Percentiles rank a stretch among this genome's conserved stretches.
These are phyloP conservation scores for Trametes meyenii DNA, from an alignment of 768 basidiomycete genomes.

Conservation along the genomic window DNA sequence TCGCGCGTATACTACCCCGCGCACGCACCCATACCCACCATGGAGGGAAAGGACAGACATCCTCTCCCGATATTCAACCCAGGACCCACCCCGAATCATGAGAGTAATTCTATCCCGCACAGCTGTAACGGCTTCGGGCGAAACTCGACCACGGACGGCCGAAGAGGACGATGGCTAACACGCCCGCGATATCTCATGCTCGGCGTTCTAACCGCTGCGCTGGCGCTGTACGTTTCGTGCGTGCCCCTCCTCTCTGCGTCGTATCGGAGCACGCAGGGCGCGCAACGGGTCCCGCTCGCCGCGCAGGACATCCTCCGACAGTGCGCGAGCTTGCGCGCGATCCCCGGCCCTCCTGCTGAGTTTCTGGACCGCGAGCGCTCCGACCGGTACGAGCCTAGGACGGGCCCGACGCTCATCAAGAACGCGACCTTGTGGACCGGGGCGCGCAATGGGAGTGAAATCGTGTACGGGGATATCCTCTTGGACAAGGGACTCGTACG, in stretches of 20 bases:
- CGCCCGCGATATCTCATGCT: not conserved
- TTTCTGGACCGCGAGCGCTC: conserved; percentile 43
- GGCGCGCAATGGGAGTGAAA: conserved; percentile 54
- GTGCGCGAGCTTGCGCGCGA: conserved; percentile 35
- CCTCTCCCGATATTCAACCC: not conserved
- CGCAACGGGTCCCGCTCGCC: conserved; percentile 27
- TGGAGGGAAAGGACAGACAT: not conserved
- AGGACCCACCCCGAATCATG: not conserved
- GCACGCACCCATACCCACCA: not conserved
- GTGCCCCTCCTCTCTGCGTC: not conserved
- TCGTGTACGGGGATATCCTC: conserved; percentile 62
- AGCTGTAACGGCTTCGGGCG: not conserved
- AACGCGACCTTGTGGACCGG: conserved; percentile 75
- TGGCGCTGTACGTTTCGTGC: not conserved
- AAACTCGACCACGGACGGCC: not conserved
- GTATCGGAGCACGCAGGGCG: not conserved
- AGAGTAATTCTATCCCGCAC: no score
- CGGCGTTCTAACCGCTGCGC: not conserved
- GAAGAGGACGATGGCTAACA: not conserved
- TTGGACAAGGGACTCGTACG: conserved; percentile 69
- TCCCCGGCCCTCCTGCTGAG: conserved; percentile 35
- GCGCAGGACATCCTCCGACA: conserved; percentile 33
- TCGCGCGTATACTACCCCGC: not conserved
- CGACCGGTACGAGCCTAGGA: conserved; percentile 69
- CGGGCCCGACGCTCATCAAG: conserved; percentile 64